Evolutionary conservation across 129 eudicot genomes (phyloP).

Genomic region (Artemisia argyi): DNA sequence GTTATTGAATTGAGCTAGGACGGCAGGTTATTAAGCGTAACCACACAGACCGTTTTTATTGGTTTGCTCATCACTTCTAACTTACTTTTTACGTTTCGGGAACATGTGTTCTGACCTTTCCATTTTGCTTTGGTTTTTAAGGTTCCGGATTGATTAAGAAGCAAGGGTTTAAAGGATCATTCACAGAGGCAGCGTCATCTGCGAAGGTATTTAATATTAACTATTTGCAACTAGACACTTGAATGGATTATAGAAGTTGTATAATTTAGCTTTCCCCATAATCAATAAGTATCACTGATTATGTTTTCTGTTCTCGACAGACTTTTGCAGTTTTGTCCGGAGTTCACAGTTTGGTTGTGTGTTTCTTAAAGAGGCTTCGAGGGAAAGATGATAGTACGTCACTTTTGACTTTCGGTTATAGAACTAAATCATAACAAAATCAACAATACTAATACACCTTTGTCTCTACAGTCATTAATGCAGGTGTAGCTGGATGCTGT

Average conservation of each 20-base stretch:
- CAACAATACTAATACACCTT: not conserved
- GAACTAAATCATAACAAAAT: not conserved
- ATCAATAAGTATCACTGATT: not conserved
- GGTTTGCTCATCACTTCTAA: not conserved
- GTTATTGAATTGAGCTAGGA: not conserved
- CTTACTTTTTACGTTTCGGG: not conserved
- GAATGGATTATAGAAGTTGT: not conserved
- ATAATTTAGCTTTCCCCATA: not conserved
- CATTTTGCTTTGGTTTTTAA: conserved; percentile 13
- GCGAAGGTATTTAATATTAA: conserved; percentile 61
- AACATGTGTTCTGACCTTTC: conserved; percentile 9
- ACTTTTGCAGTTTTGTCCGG: conserved; percentile 95
- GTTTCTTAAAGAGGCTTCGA: conserved; percentile 80
- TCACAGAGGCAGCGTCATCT: conserved; percentile 76
- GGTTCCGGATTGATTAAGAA: conserved; percentile 84
- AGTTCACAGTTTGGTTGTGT: conserved; percentile 84
- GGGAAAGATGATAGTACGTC: conserved; percentile 90
- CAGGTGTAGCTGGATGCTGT: conserved; percentile 98
- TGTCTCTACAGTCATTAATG: conserved; percentile 63
- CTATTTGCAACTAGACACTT: conserved; percentile 5
- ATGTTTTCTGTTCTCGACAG: conserved; percentile 28
- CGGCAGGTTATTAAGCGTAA: not conserved
- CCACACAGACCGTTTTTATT: not conserved
- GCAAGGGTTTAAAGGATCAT: conserved; percentile 81
- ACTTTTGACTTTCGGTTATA: not conserved